Evolutionary conservation across 23 red algal genomes (phyloP).

Genomic region (Gracilaria gracilis): DNA sequence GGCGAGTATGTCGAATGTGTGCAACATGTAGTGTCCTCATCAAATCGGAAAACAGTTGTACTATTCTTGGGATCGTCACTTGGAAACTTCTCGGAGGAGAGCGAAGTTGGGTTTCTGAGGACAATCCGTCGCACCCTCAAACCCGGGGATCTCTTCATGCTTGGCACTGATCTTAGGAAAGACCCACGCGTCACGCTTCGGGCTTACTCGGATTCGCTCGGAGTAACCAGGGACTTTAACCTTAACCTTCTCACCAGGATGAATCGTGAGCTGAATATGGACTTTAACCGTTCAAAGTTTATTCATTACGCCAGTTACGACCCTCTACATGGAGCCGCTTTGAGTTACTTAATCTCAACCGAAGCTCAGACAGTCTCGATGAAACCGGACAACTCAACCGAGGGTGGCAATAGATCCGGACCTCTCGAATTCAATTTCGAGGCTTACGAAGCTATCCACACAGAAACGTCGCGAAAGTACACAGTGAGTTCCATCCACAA

Average conservation of each 20-base stretch:
- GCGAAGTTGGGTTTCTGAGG: slow-evolving; percentile 61
- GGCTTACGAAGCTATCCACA: slow-evolving; percentile 86
- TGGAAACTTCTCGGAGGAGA: slow-evolving; percentile 76
- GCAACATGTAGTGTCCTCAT: slow-evolving; percentile 30
- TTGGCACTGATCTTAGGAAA: slow-evolving; percentile 91
- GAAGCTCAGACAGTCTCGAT: slow-evolving; percentile 48
- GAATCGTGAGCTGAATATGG: slow-evolving; percentile 83
- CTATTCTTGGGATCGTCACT: slow-evolving; percentile 91
- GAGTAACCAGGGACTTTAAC: slow-evolving; percentile 89
- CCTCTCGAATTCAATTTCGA: slow-evolving; percentile 57
- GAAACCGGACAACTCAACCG: background rate
- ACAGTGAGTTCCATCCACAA: slow-evolving; percentile 61
- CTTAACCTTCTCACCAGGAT: slow-evolving; percentile 86
- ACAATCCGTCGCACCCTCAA: slow-evolving; percentile 40
- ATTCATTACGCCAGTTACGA: slow-evolving; percentile 84
- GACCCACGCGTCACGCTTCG: slow-evolving; percentile 49
- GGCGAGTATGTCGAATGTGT: slow-evolving; percentile 84
- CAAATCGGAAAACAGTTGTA: slow-evolving; percentile 57
- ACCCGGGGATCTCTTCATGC: slow-evolving; percentile 78
- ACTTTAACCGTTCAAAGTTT: slow-evolving; percentile 81
- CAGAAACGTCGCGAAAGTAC: slow-evolving; percentile 91
- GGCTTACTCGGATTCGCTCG: slow-evolving; percentile 83
- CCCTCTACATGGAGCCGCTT: slow-evolving; percentile 59
- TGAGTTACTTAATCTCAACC: slow-evolving; percentile 86
- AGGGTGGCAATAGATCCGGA: background rate